A percentile compares a stretch with the other conserved stretches of the same genome.
Conservation (phyloP, 1,284 basidiomycete genomes). For the Meira miltonrushii region DNA sequence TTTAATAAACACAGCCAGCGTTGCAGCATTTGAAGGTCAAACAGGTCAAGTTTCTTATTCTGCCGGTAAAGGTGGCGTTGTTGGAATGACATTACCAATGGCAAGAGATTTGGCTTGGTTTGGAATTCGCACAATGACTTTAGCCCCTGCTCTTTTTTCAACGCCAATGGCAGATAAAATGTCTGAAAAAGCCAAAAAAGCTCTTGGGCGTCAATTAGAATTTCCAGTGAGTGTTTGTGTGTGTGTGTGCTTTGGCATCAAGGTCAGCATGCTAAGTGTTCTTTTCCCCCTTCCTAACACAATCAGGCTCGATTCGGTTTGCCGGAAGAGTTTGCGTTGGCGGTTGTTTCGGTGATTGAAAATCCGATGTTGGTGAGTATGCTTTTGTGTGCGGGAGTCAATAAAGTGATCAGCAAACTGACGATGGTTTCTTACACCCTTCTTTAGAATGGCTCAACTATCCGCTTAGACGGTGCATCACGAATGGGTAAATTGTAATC, state of each 20-base stretch:
- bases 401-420: too few relatives aligned
- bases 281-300: conserved; percentile 14
- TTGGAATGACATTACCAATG: conserved; percentile 50
- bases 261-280: conserved; percentile 13
- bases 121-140: conserved; percentile 38
- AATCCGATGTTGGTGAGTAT: conserved; percentile 45
- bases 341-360: conserved; percentile 41
- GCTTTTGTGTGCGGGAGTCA: background rate
- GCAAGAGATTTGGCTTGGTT: conserved; percentile 52
- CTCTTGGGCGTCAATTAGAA: conserved; percentile 21
- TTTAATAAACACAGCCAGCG: conserved; percentile 29
- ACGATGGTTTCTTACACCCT: conserved; percentile 1
- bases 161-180: conserved; percentile 51
- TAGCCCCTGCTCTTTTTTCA: conserved; percentile 28
- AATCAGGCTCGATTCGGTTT: conserved; percentile 33
- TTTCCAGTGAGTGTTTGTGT: conserved; percentile 17
- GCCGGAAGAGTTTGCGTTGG: conserved; percentile 46
- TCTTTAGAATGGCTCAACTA: conserved; percentile 36
- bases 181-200: conserved; percentile 21
- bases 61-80: conserved; percentile 49
- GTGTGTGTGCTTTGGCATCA: conserved; percentile 12
- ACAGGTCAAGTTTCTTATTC: conserved; percentile 51
- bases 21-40: conserved; percentile 52
- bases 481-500: conserved; percentile 48
- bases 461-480: conserved; percentile 46